Conservation (phyloP, 495 filamentous ascomycete genomes). For the Xanthoparmelia taractica region DNA sequence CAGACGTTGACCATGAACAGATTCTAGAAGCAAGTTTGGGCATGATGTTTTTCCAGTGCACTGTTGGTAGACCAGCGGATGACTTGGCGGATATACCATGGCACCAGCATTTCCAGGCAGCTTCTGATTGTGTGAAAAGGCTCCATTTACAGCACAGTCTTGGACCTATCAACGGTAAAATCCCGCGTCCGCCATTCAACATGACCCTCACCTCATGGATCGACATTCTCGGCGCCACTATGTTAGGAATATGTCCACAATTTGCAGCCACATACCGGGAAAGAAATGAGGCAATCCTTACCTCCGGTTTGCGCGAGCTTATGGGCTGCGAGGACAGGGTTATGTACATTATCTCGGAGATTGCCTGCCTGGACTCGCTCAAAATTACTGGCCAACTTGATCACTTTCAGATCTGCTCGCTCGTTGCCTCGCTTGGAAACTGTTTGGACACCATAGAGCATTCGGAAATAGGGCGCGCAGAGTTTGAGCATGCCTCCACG, state of each 20-base stretch:
- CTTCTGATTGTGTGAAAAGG: slow-evolving; percentile 68
- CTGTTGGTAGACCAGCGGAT: slow-evolving; percentile 79
- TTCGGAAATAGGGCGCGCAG: slow-evolving; percentile 51
- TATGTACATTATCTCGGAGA: slow-evolving; percentile 98
- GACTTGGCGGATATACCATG: slow-evolving; percentile 89
- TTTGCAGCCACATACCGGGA: slow-evolving; percentile 90
- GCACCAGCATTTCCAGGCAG: slow-evolving; percentile 94
- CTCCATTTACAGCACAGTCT: slow-evolving; percentile 69
- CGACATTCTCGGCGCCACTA: slow-evolving; percentile 90
- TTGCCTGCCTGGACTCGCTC: slow-evolving; percentile 86
- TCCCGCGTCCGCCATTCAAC: slow-evolving; percentile 74
- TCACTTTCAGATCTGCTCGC: slow-evolving; percentile 72
- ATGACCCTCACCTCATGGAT: slow-evolving; percentile 96
- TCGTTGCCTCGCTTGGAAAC: slow-evolving; percentile 70
- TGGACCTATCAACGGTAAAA: slow-evolving; percentile 44
- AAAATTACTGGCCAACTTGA: slow-evolving; percentile 72
- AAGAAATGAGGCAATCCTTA: slow-evolving; percentile 68
- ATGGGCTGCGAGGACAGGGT: slow-evolving; percentile 98
- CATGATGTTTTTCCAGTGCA: slow-evolving; percentile 96
- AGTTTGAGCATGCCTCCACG: slow-evolving; percentile 46
- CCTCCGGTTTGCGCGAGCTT: slow-evolving; percentile 75
- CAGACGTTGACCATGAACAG: slow-evolving; percentile 73
- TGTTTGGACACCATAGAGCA: slow-evolving; percentile 61
- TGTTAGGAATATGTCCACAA: slow-evolving; percentile 73
- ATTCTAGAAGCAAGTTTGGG: slow-evolving; percentile 91